Evolutionary conservation across 108 stramenopile genomes (phyloP), one percentile per base, ranked within the genome.

Genomic region (Aurantiochytrium sp.): DNA sequence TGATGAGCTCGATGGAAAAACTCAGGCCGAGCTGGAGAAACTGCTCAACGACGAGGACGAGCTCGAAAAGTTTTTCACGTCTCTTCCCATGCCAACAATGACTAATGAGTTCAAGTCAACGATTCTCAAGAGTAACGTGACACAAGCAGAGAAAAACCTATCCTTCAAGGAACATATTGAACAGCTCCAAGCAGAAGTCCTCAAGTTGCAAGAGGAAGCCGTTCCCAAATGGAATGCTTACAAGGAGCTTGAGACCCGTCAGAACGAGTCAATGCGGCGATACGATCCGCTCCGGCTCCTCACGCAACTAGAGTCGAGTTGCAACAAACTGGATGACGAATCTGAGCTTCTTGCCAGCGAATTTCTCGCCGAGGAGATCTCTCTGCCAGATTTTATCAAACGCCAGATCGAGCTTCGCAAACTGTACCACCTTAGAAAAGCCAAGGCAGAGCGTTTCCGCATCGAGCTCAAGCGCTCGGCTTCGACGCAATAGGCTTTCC

Each of bases 341-440:
- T 47, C 73, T 25, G 73, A 83, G 21, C 73, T 83, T 16, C 51
- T 83, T 6, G 44, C 73, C 8, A 83, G 49, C 51, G 73, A 83
- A 44, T 83, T 51, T n/a, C 44, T 83, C 5, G n/a, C 5, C 10
- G 73, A 83, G 51, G 73, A 83, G 28, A 83, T 83, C n/a, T 28
- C 73, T 12, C 51, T 83, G 49, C 5, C 44, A 5, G 73, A 83
- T n/a, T 83, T 83, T 53, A 51, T 83, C 49, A 83, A 83, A 44
- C 73, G 73, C 23, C 49, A 83, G 51, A 47, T 83, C 1, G 73
- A 83, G 73, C 73, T 83, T 83, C 73, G 73, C 51, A 83, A 83
- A 53, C 51, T 83, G n/a, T 83, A 83, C n/a, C 73, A 83, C 73
- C 73, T 83, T n/a, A 10, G 73, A 10, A 83, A 53, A n/a, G 73